Evolutionary conservation across 805 yeast species (phyloP).

Genomic region (Saturnispora serradocipensis): DNA sequence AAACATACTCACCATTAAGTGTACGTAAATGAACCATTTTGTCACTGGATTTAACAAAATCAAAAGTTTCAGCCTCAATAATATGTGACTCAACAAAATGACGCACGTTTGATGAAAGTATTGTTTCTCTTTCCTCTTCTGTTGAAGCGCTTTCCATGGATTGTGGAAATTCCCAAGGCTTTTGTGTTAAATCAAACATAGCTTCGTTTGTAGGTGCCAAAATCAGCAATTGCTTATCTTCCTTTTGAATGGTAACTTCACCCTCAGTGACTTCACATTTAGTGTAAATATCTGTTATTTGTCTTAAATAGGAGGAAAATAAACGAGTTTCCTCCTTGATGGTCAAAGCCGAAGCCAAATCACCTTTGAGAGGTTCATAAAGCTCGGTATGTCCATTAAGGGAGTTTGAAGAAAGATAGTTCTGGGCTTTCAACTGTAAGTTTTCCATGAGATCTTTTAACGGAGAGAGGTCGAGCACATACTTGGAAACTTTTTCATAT

Average conservation of each 20-base stretch:
- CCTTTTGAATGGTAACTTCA: neutral
- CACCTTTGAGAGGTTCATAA: slow-evolving; percentile 20
- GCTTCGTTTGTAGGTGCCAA: slow-evolving; percentile 69
- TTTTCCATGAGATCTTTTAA: neutral
- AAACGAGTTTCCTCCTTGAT: slow-evolving; percentile 41
- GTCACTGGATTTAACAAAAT: slow-evolving; percentile 5
- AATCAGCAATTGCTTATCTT: slow-evolving; percentile 33
- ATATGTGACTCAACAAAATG: slow-evolving; percentile 59
- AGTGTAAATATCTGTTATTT: slow-evolving; percentile 39
- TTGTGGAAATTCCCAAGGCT: slow-evolving; percentile 81
- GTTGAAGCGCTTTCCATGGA: slow-evolving; percentile 31
- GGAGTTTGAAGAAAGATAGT: neutral
- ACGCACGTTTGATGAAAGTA: slow-evolving; percentile 42
- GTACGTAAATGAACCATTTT: slow-evolving; percentile 24
- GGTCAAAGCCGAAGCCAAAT: slow-evolving; percentile 32
- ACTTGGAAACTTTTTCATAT: neutral
- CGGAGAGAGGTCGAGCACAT: slow-evolving; percentile 1
- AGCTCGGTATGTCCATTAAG: slow-evolving; percentile 1
- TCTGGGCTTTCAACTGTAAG: neutral
- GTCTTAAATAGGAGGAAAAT: slow-evolving; percentile 65
- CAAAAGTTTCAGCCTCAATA: slow-evolving; percentile 26
- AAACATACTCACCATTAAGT: slow-evolving; percentile 28
- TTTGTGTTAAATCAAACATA: slow-evolving; percentile 37
- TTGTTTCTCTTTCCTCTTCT: slow-evolving; percentile 32
- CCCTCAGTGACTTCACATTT: slow-evolving; percentile 32